phyloP scores from a whole-genome alignment of 2,329 filamentous ascomycete genomes.

The Chrysoporthe cubensis region DNA sequence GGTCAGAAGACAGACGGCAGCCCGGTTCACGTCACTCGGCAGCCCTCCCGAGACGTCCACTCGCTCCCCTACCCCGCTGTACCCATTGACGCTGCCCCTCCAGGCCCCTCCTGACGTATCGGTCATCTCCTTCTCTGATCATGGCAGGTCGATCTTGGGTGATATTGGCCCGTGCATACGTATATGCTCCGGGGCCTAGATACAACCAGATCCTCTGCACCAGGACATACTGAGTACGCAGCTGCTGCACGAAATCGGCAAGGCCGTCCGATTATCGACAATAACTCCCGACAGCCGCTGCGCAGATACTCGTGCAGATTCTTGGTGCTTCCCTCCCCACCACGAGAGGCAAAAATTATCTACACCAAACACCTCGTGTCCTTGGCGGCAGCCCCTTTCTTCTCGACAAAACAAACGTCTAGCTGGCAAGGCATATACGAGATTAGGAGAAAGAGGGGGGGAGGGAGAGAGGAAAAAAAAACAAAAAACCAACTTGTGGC shows the following conservation, averaged over 20 bases:
- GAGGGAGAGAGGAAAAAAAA: not conserved
- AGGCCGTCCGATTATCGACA: not conserved
- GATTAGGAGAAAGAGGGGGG: not conserved
- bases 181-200: not conserved
- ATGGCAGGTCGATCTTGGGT: constrained; percentile 1
- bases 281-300: not conserved
- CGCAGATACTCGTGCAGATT: not conserved
- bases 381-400: not conserved
- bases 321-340: not conserved
- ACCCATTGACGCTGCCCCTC: constrained; percentile 10
- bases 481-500: not conserved
- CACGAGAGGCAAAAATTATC: not conserved
- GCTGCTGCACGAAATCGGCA: not conserved
- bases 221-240: not conserved
- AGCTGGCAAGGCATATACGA: not conserved
- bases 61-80: constrained; percentile 7
- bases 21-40: constrained; percentile 15
- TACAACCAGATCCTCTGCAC: not conserved
- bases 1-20: constrained; percentile 6
- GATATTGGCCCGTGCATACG: not conserved
- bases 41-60: constrained; percentile 12
- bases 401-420: not conserved
- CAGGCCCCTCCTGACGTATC: constrained; percentile 16
- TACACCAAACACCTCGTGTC: constrained; percentile 4
- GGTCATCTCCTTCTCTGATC: constrained; percentile 16